Conservation (phyloP, 164 flowering plant genomes). For the Houttuynia cordata region DNA sequence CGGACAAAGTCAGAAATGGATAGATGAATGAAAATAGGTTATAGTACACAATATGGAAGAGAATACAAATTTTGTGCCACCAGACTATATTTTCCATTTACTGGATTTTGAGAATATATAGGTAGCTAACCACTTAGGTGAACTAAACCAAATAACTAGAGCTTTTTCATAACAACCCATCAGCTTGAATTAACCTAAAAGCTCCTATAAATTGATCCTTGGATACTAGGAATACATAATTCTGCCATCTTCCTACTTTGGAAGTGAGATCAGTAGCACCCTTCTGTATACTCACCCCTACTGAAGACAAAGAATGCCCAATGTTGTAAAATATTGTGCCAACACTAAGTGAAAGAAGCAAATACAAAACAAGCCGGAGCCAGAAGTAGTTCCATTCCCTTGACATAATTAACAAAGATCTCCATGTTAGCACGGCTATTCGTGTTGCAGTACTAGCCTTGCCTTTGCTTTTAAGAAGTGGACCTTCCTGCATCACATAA, state of each 20-base stretch:
- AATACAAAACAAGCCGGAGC: conserved; percentile 73
- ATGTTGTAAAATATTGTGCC: conserved; percentile 82
- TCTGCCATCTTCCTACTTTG: background rate
- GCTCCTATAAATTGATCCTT: background rate
- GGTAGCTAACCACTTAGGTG: too few species aligned
- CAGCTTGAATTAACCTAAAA: too few species aligned
- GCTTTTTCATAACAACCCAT: background rate
- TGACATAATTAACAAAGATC: conserved; percentile 88
- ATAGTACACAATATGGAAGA: too few species aligned
- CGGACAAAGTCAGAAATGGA: background rate
- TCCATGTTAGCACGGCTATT: conserved; percentile 87
- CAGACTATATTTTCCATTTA: too few species aligned
- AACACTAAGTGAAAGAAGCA: conserved; percentile 68
- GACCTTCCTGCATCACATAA: conserved; percentile 60
- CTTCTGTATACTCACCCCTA: conserved; percentile 48
- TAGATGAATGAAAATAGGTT: background rate
- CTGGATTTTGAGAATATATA: too few species aligned
- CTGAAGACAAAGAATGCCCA: conserved; percentile 89
- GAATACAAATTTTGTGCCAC: too few species aligned
- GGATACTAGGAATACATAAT: background rate
- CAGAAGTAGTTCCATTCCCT: conserved; percentile 98
- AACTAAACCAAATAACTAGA: too few species aligned
- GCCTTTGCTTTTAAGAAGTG: conserved; percentile 78
- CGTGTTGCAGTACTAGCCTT: conserved; percentile 52
- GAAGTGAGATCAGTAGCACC: background rate